These are phyloP conservation scores for Prosopis cineraria DNA, from an alignment of 306 rosid genomes.

Conservation along the genomic window DNA sequence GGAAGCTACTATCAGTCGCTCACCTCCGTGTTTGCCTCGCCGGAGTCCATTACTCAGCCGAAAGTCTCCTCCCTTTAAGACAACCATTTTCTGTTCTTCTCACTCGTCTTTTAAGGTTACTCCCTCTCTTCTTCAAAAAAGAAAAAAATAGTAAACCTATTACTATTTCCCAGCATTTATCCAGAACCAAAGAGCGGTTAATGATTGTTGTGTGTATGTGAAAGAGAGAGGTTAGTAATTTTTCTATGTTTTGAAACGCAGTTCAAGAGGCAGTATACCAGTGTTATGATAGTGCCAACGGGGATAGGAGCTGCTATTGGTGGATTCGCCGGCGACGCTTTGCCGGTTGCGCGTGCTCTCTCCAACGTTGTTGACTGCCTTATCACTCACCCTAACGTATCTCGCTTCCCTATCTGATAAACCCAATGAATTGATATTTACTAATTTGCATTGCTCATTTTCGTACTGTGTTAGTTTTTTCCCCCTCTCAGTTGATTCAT, in stretches of 20 bases:
- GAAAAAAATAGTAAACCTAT: no score
- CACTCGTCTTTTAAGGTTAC: slow-evolving; percentile 23
- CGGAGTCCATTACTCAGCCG: neutral
- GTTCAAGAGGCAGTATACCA: slow-evolving; percentile 75
- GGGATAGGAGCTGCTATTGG: slow-evolving; percentile 89
- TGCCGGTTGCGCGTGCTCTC: slow-evolving; percentile 85
- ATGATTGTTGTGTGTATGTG: no score
- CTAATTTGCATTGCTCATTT: neutral
- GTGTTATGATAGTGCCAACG: slow-evolving; percentile 87
- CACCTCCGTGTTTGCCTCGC: slow-evolving; percentile 31
- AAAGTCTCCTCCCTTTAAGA: slow-evolving; percentile 27
- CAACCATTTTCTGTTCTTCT: slow-evolving; percentile 44
- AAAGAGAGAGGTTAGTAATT: neutral
- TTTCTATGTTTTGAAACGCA: slow-evolving; percentile 35
- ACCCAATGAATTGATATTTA: neutral
- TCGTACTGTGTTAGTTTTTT: neutral
- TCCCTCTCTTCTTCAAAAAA: neutral
- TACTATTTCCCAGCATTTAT: neutral
- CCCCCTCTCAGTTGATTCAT: neutral
- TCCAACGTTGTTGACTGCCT: slow-evolving; percentile 85
- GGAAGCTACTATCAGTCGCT: slow-evolving; percentile 41
- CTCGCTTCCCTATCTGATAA: slow-evolving; percentile 10
- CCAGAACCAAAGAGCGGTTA: neutral
- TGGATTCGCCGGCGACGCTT: slow-evolving; percentile 86
- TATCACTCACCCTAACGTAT: slow-evolving; percentile 81